Base-by-base conservation (phyloP, 2,329 filamentous ascomycete species). In the Fusarium odoratissimum region DNA sequence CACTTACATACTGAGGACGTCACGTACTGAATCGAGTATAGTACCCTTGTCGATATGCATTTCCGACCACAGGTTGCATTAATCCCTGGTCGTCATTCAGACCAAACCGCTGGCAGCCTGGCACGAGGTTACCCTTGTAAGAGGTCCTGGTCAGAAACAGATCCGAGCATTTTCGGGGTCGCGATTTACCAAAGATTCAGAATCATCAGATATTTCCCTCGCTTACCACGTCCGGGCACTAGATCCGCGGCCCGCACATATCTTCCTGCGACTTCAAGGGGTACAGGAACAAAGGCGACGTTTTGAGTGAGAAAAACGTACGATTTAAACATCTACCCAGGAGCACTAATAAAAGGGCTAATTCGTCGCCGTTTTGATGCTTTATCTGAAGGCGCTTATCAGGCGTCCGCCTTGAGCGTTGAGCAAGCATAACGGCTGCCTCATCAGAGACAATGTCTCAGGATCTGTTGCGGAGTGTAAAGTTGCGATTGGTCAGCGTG, bases 361-460 rank as follows among this genome's bases (percentile, higher is more conserved):
- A 38, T 30, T 13, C 42, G 58, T 37, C 38, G 51, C 62, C 59
- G 56, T 69, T 74, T 64, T 52, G 45, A 54, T 72, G 35, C 54
- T 74, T 60, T 61, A 56, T 61, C 52, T 55, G 46, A 46, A 48
- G 49, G 69, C 46, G 54, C 67, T 71, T 73, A 60, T 49, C 49
- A 58, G 38, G 38, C 60, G 57, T 60, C 71, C 60, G 60, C 48
- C 60, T 55, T 38, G 37, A 67, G 59, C 64, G 59, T 74, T 74
- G 45, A 59, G 59, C 55, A 71, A 65, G 46, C 67, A 58, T 58
- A 74, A 74, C 71, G 71, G 71, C 64, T 74, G 58, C 67, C 61
- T 70, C 74, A 74, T 67, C 72, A 69, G 54, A 62, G 60, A 74
- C 63, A 74, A 59, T 72, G 70, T 76, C 66, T 74, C 56, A 73